Conservation (phyloP, 2,329 filamentous ascomycete genomes). For the Geosmithia flava region DNA sequence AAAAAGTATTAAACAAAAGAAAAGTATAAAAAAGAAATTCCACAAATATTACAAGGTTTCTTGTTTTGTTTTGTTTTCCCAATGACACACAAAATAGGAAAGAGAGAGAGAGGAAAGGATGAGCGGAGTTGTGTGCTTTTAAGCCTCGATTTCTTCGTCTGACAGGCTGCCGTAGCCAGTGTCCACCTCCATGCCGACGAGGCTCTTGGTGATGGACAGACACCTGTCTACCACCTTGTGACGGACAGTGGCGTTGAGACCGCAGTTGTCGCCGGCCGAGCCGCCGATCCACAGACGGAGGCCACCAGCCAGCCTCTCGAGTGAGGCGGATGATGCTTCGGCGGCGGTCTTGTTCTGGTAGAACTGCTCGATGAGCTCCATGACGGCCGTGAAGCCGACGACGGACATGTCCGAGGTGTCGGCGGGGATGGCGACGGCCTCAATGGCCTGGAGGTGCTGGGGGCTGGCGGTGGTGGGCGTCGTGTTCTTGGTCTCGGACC, state of each 20-base stretch:
- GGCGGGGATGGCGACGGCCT: conserved; percentile 31
- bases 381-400: conserved; percentile 46
- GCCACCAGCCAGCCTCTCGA: conserved; percentile 45
- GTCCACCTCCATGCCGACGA: conserved; percentile 48
- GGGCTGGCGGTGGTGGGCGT: conserved; percentile 13
- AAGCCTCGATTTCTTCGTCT: conserved; percentile 22
- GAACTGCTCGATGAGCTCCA: conserved; percentile 44
- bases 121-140: background rate
- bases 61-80: too few relatives aligned
- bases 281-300: conserved; percentile 51
- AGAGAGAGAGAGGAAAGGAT: background rate
- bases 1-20: background rate
- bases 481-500: conserved; percentile 19
- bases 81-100: background rate
- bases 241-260: conserved; percentile 37
- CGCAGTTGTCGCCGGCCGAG: conserved; percentile 33
- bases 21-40: background rate
- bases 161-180: conserved; percentile 48
- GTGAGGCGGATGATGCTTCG: conserved; percentile 29
- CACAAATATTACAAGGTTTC: background rate
- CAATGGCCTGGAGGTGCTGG: conserved; percentile 33
- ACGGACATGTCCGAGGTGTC: conserved; percentile 34
- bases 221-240: conserved; percentile 43
- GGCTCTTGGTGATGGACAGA: conserved; percentile 39
- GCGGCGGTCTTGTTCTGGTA: conserved; percentile 31